Percentiles rank a stretch among this genome's conserved stretches.
Evolutionary conservation across 176 grass and related monocot species (phyloP).

Genomic region (Ampelocalamus luodianensis): DNA sequence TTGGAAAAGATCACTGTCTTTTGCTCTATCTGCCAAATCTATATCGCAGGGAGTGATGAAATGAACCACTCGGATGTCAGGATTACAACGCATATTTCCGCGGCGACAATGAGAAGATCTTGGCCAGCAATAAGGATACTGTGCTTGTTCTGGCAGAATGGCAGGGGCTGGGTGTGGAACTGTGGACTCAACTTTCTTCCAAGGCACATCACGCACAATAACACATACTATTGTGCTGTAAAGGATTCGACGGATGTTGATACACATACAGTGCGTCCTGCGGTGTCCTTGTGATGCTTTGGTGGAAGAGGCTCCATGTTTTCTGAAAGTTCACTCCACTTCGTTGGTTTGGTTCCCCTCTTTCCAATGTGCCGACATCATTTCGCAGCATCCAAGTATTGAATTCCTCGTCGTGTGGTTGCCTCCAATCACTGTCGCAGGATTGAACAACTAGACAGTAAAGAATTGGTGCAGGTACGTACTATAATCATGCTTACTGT

Average conservation of each 20-base stretch:
- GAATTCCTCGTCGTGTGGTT: conserved; percentile 11
- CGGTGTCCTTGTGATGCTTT: conserved; percentile 33
- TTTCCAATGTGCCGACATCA: neutral
- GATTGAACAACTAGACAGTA: conserved; percentile 20
- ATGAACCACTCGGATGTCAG: neutral
- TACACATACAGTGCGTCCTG: neutral
- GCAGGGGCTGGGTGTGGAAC: neutral
- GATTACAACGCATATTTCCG: neutral
- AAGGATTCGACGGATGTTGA: neutral
- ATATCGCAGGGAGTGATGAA: neutral
- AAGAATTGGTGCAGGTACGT: neutral
- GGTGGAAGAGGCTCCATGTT: conserved; percentile 51
- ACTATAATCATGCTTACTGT: neutral
- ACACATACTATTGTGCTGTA: neutral
- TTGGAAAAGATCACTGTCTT: neutral
- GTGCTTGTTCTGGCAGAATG: neutral
- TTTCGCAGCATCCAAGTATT: conserved; percentile 14
- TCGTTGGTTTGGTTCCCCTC: neutral
- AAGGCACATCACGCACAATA: neutral
- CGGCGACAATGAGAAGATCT: neutral
- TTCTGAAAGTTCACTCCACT: conserved; percentile 45
- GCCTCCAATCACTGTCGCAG: conserved; percentile 18
- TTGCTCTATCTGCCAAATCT: neutral
- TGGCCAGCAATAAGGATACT: neutral
- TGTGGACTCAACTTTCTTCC: neutral